A percentile compares a stretch with the other conserved stretches of the same genome.
Conservation (phyloP, 768 basidiomycete species). For the Pleurotus salmoneostramineus region DNA sequence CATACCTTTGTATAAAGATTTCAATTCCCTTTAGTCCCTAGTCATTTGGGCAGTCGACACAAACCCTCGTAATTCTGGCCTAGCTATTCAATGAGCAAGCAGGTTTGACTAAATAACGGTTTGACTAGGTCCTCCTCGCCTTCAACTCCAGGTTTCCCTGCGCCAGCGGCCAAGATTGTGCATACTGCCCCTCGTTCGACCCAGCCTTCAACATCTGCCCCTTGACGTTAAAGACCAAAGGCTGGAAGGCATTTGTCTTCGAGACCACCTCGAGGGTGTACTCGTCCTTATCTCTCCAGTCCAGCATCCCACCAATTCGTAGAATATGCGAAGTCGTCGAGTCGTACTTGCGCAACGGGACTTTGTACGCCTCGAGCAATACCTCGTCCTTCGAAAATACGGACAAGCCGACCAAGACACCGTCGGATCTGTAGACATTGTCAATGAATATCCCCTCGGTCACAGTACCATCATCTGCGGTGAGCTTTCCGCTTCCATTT, state of each 20-base stretch:
- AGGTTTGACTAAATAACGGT: too few species aligned
- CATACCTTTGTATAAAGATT: too few species aligned
- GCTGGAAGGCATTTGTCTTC: not conserved
- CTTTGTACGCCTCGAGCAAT: not conserved
- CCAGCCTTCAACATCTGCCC: not conserved
- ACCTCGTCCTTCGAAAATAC: not conserved
- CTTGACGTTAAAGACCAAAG: not conserved
- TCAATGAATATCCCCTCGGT: conserved; percentile 6
- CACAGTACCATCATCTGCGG: not conserved
- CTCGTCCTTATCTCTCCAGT: not conserved
- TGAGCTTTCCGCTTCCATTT: conserved; percentile 8
- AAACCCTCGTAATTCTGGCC: too few species aligned
- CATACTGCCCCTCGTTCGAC: not conserved
- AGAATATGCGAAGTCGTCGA: not conserved
- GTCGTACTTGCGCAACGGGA: not conserved
- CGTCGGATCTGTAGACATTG: not conserved
- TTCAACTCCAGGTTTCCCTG: not conserved
- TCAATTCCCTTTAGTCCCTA: too few species aligned
- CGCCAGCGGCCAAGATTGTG: not conserved
- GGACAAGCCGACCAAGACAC: not conserved
- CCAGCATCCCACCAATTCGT: not conserved
- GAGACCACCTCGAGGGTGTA: not conserved
- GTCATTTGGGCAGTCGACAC: too few species aligned
- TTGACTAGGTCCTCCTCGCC: not conserved
- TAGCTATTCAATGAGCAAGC: too few species aligned